Evolutionary conservation across 139 green algal genomes (phyloP).

Genomic region (Auxenochlorella pyrenoidosa): DNA sequence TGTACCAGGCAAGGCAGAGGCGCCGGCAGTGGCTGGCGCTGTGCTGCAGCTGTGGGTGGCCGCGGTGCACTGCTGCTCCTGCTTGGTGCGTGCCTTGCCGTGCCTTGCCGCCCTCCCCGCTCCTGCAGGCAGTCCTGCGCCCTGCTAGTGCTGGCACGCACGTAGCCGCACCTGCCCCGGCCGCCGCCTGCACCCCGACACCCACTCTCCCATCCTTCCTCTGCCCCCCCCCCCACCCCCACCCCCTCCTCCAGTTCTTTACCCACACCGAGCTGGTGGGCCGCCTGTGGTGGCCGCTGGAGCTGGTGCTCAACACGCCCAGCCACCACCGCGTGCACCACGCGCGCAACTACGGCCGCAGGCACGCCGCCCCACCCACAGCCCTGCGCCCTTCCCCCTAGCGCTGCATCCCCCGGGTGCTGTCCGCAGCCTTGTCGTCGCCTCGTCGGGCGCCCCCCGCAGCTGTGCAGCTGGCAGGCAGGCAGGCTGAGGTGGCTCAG

Average conservation of each 20-base stretch:
- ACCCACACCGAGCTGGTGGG: constrained; percentile 42
- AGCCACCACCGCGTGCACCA: constrained; percentile 50
- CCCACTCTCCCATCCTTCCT: not conserved
- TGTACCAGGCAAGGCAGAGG: constrained; percentile 3
- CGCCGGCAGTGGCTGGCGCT: not conserved
- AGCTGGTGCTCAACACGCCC: constrained; percentile 38
- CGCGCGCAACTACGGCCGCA: constrained; percentile 47
- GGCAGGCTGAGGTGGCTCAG: no score
- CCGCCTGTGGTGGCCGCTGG: constrained; percentile 34
- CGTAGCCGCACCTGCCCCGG: no score
- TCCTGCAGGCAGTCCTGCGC: no score
- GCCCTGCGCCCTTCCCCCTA: not conserved
- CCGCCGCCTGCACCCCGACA: not conserved
- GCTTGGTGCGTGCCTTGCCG: no score
- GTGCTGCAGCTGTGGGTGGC: not conserved
- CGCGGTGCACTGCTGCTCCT: not conserved
- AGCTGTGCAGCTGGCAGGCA: no score
- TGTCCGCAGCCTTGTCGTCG: no score
- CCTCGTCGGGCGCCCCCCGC: no score
- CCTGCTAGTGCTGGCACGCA: no score
- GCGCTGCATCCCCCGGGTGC: no score
- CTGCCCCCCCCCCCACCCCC: not conserved
- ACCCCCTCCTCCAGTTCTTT: constrained; percentile 27
- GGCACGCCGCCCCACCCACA: not conserved
- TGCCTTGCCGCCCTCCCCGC: no score